Evolutionary conservation across 345 rosid genomes (phyloP).

Genomic region (Brassica cretica): DNA sequence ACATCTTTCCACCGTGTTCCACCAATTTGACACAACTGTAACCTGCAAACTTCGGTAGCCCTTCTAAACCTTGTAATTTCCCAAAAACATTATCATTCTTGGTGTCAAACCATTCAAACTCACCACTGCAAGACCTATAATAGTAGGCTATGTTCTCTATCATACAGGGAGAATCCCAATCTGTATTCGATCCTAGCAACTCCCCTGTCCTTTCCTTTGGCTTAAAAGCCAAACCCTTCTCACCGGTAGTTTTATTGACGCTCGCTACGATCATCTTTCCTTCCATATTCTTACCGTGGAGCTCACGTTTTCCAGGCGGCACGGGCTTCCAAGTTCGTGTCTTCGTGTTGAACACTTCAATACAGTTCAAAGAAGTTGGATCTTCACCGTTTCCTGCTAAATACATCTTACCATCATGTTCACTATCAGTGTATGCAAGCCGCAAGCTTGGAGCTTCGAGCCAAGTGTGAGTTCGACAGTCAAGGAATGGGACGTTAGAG

Average conservation of each 20-base stretch:
- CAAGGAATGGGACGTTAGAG: constrained; percentile 56
- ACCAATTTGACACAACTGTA: constrained; percentile 44
- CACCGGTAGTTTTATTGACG: not conserved
- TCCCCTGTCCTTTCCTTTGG: constrained; percentile 45
- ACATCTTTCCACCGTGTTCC: constrained; percentile 58
- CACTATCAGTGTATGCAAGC: not conserved
- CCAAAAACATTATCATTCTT: constrained; percentile 43
- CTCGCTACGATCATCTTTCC: not conserved
- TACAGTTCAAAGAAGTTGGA: not conserved
- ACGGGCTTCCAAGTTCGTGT: constrained; percentile 40
- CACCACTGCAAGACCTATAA: constrained; percentile 45
- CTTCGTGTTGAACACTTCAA: constrained; percentile 57
- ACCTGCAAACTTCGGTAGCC: constrained; percentile 57
- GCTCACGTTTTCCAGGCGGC: not conserved
- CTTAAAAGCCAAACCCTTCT: constrained; percentile 4
- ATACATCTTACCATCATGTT: constrained; percentile 48
- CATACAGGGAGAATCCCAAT: not conserved
- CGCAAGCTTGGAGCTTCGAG: constrained; percentile 37
- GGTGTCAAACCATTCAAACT: constrained; percentile 58
- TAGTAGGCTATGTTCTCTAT: constrained; percentile 49
- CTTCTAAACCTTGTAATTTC: constrained; percentile 54
- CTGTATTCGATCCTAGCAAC: constrained; percentile 43
- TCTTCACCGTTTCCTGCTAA: constrained; percentile 46
- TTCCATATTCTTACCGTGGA: not conserved
- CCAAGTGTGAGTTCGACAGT: constrained; percentile 66